Percentiles rank a stretch among this genome's conserved stretches.
phyloP scores from a whole-genome alignment of 2,329 filamentous ascomycete species.

The Beauveria sp. region DNA sequence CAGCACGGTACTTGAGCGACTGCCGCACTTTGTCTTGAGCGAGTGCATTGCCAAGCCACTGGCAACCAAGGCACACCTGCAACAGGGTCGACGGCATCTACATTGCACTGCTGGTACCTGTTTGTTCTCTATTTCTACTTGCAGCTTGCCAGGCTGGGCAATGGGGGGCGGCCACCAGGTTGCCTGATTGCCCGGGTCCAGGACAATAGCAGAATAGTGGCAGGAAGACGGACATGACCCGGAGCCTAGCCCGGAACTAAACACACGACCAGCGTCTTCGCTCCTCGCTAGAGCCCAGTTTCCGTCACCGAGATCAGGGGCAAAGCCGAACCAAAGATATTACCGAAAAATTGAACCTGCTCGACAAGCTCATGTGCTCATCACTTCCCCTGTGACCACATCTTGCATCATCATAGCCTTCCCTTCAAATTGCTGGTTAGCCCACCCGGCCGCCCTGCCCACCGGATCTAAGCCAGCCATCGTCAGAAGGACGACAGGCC shows the following conservation, averaged over 20 bases:
- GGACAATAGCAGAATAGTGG: neutral
- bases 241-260: neutral
- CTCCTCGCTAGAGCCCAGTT: neutral
- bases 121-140: neutral
- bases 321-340: neutral
- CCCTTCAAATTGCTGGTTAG: neutral
- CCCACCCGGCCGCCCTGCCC: neutral
- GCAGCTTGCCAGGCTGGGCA: neutral
- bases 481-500: neutral
- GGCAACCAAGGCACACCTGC: neutral
- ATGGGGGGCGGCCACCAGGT: neutral
- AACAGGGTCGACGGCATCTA: neutral
- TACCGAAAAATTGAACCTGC: neutral
- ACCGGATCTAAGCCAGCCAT: neutral
- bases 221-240: neutral
- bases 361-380: too few species aligned
- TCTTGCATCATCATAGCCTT: neutral
- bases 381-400: too few species aligned
- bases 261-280: neutral
- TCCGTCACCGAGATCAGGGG: neutral
- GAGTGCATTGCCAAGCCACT: neutral
- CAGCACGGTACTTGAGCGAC: neutral
- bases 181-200: neutral
- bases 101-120: neutral
- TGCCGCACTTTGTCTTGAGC: neutral